Evolutionary conservation across 495 filamentous ascomycete genomes (phyloP).

Genomic region (Daldinia vernicosa): DNA sequence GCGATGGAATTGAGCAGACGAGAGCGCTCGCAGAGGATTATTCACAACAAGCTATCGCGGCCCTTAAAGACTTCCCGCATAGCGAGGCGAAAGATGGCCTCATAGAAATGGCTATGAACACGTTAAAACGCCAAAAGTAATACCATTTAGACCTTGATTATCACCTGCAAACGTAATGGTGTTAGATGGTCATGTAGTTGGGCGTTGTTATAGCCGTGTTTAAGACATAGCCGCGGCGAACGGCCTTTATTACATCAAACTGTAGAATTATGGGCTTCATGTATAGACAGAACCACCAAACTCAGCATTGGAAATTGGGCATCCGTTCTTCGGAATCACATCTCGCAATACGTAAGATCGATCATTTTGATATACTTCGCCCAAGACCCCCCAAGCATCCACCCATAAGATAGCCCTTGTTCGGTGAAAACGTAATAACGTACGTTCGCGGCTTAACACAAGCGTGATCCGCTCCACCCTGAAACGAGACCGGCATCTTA

Average conservation of each 20-base stretch:
- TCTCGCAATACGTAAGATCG: no score
- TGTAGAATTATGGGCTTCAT: constrained; percentile 34
- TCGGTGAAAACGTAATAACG: no score
- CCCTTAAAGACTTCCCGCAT: constrained; percentile 83
- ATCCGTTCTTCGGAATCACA: background rate
- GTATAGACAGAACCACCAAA: constrained; percentile 39
- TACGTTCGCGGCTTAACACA: no score
- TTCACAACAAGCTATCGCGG: constrained; percentile 83
- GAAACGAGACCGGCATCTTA: no score
- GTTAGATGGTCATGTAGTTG: constrained; percentile 1
- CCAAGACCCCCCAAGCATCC: no score
- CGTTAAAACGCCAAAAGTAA: constrained; percentile 87
- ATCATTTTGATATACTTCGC: no score
- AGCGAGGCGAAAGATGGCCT: constrained; percentile 92
- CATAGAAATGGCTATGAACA: constrained; percentile 92
- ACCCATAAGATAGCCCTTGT: no score
- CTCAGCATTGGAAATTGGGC: constrained; percentile 25
- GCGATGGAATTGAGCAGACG: constrained; percentile 90
- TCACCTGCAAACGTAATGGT: constrained; percentile 9
- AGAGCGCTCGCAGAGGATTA: constrained; percentile 89
- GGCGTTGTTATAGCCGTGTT: constrained; percentile 14
- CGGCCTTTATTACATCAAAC: constrained; percentile 16
- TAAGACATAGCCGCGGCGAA: background rate
- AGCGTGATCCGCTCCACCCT: no score
- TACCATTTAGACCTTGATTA: constrained; percentile 32